These are phyloP conservation scores for Termitomyces sp. DNA, from an alignment of 768 basidiomycete species.

Conservation along the genomic window DNA sequence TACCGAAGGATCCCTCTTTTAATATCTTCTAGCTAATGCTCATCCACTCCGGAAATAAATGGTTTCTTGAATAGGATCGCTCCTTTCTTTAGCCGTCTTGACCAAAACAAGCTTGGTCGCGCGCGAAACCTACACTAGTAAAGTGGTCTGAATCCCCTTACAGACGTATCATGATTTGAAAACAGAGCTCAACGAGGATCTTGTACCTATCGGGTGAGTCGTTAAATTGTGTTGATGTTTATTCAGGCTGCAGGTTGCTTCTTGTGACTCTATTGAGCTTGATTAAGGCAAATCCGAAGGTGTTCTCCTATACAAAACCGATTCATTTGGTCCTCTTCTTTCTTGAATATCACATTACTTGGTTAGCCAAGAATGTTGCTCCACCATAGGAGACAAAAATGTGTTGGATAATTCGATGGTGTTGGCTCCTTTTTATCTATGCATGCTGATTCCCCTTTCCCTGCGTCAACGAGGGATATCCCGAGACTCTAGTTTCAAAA, in stretches of 20 bases:
- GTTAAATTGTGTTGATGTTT: background rate
- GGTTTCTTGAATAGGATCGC: too few species aligned
- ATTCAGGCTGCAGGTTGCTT: background rate
- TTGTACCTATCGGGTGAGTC: too few species aligned
- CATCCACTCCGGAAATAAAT: too few species aligned
- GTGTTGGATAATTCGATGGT: background rate
- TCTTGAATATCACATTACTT: background rate
- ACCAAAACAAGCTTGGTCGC: too few species aligned
- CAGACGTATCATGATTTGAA: too few species aligned
- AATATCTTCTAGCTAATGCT: too few species aligned
- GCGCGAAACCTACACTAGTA: too few species aligned
- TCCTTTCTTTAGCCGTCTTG: too few species aligned
- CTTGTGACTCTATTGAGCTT: background rate
- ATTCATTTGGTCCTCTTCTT: background rate
- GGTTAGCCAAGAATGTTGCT: background rate
- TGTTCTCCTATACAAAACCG: background rate
- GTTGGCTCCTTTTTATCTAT: background rate
- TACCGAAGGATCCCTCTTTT: too few species aligned
- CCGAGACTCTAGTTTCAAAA: background rate
- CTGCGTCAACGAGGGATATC: background rate
- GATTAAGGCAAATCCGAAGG: background rate
- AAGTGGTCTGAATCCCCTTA: too few species aligned
- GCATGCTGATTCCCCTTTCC: conserved; percentile 1
- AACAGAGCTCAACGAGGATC: too few species aligned
- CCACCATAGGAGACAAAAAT: background rate